These are phyloP conservation scores for Sclerotinia subarctica DNA, from an alignment of 2,329 filamentous ascomycete genomes.

Conservation along the genomic window DNA sequence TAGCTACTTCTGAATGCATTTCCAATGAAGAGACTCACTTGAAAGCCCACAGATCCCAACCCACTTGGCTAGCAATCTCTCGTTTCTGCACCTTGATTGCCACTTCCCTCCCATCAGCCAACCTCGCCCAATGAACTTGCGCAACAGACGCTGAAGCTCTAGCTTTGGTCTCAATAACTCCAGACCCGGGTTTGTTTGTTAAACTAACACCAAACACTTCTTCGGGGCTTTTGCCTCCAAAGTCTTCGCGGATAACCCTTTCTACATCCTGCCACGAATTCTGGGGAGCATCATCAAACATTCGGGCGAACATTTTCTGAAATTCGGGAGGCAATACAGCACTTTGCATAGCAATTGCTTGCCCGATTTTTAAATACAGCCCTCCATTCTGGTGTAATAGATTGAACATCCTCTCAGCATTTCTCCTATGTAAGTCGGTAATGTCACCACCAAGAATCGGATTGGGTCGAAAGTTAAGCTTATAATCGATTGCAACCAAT, in stretches of 20 bases:
- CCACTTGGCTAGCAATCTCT: constrained; percentile 86
- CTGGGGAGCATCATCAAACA: constrained; percentile 98
- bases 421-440: constrained; percentile 75
- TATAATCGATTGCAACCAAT: constrained; percentile 86
- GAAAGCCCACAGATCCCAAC: constrained; percentile 95
- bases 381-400: constrained; percentile 85
- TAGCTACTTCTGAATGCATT: neutral
- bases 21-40: constrained; percentile 51
- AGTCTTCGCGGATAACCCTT: constrained; percentile 81
- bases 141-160: constrained; percentile 79
- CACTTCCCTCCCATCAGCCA: constrained; percentile 84
- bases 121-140: constrained; percentile 90
- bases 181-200: constrained; percentile 57
- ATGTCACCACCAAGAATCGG: constrained; percentile 72
- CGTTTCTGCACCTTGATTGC: constrained; percentile 96
- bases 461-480: constrained; percentile 85
- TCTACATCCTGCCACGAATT: constrained; percentile 84
- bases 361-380: constrained; percentile 94
- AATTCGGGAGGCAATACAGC: constrained; percentile 92
- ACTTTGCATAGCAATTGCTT: constrained; percentile 98
- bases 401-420: constrained; percentile 77
- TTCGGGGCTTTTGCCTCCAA: constrained; percentile 76
- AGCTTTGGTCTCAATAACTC: constrained; percentile 67
- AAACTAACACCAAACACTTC: constrained; percentile 93
- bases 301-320: constrained; percentile 89